Evolutionary conservation across 768 basidiomycete species (phyloP), one percentile per base, ranked within the genome.

Genomic region (Fomitopsis serialis): DNA sequence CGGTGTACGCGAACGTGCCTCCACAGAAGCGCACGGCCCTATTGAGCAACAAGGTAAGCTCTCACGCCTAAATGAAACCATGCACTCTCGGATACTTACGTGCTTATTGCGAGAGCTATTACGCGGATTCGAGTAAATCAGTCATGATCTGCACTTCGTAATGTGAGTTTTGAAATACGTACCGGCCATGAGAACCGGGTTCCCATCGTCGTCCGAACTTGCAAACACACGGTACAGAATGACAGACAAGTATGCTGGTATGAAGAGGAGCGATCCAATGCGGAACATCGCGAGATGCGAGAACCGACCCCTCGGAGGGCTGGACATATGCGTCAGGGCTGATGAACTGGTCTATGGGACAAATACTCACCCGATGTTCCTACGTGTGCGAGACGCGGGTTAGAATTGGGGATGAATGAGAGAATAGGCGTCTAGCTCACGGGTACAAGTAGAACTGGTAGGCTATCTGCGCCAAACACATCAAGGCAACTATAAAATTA

Each of bases 361-460:
- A 19, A 3, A 10, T 21, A 46, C 67, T 32, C 44, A 70, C 70
- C 71, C 72, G 36, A 72, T 71, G 53, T 72, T 72, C 2, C 71
- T 72, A 35, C 15, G 45, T 51, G 34, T 2, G 17, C 10, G 15
- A 47, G 15, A 40, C 37, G 8, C 37, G 37, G 37, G 37, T 40
- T 40, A 40, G 37, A 4, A 8, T 19, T 4, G 7, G 15, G 6
- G 15, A 19, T 15, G 15, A 19, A 21, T 11, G 21, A 25, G 43
- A 23, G 12, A 6, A 32, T 32, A 32, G 29, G 11, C 29, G 29
- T 11, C 29, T 6, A 13, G 77, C 89, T 69, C 64, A 92, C 88
- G 90, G 90, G 75, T 93, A 93, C 34, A 92, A 77, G 64, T 91
- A 84, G 65, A 92, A 94, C 63, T 94, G 94, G 65, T 94, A 96